A percentile compares a stretch with the other conserved stretches of the same genome.
phyloP scores from a whole-genome alignment of 2,329 filamentous ascomycete genomes.

The Aspergillus tamarii region DNA sequence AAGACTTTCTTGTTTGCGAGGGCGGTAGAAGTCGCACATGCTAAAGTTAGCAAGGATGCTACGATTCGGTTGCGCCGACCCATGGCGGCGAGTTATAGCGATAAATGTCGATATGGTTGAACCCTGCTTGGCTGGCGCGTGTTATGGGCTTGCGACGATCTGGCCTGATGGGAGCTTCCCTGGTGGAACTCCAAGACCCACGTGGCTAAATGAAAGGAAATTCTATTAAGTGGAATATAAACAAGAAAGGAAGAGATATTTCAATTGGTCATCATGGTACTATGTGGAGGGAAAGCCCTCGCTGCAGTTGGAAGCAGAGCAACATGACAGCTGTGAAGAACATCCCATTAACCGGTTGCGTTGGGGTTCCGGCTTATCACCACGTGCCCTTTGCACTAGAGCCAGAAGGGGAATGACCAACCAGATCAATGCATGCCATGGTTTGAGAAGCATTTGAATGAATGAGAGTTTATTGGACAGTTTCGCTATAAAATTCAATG shows the following conservation, averaged over 20 bases:
- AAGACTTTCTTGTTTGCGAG: conserved; percentile 65
- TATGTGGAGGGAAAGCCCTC: neutral
- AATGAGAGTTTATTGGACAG: no score
- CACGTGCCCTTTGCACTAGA: conserved; percentile 14
- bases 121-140: neutral
- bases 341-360: neutral
- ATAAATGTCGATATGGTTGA: neutral
- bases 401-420: neutral
- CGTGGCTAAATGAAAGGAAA: neutral
- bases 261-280: conserved; percentile 1
- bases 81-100: conserved; percentile 24
- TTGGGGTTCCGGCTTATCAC: conserved; percentile 19
- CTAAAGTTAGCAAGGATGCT: conserved; percentile 36
- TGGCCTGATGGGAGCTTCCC: conserved; percentile 13
- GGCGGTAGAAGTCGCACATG: conserved; percentile 37
- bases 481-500: no score
- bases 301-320: neutral
- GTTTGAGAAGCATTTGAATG: no score
- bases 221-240: neutral
- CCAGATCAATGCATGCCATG: neutral
- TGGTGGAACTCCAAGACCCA: neutral
- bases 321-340: conserved; percentile 22
- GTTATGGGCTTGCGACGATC: conserved; percentile 5
- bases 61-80: conserved; percentile 25
- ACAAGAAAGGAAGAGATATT: neutral